Conservation (phyloP, 192 early-diverging fungal species). For the Coemansia sp. region DNA sequence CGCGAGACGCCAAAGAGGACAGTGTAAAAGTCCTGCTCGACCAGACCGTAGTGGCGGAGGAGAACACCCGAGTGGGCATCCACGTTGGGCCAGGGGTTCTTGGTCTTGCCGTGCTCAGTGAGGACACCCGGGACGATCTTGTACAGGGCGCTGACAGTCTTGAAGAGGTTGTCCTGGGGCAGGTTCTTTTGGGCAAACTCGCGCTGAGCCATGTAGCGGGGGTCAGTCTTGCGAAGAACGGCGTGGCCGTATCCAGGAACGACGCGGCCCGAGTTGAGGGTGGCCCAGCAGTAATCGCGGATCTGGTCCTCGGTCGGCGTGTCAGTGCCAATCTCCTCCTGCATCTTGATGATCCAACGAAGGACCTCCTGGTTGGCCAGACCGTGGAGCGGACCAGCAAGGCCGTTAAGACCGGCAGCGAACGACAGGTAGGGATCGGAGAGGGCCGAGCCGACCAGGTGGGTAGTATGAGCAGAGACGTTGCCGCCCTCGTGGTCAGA, state of each 20-base stretch:
- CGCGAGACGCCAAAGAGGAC: slow-evolving; percentile 99
- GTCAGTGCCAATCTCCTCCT: slow-evolving; percentile 79
- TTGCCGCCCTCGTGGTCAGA: slow-evolving; percentile 99
- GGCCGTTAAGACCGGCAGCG: slow-evolving; percentile 94
- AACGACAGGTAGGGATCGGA: slow-evolving; percentile 99
- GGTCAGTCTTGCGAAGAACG: slow-evolving; percentile 95
- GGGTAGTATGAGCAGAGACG: slow-evolving; percentile 97
- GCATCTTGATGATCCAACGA: slow-evolving; percentile 95
- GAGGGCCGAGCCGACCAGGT: slow-evolving; percentile 94
- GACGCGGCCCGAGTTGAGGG: slow-evolving; percentile 94
- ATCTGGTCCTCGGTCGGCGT: slow-evolving; percentile 90
- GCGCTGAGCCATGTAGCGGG: slow-evolving; percentile 97
- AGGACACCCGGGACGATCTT: slow-evolving; percentile 95
- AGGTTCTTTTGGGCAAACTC: slow-evolving; percentile 99
- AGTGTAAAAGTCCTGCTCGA: slow-evolving; percentile 99
- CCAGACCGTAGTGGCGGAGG: slow-evolving; percentile 93
- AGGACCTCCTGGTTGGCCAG: slow-evolving; percentile 99
- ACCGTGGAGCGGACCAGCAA: slow-evolving; percentile 99
- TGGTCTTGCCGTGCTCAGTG: slow-evolving; percentile 99
- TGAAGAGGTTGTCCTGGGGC: slow-evolving; percentile 95
- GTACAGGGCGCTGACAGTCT: slow-evolving; percentile 95
- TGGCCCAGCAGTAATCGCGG: slow-evolving; percentile 96
- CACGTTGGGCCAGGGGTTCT: slow-evolving; percentile 99
- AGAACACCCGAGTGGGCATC: slow-evolving; percentile 99
- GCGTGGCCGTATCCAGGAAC: slow-evolving; percentile 99